Evolutionary conservation across 495 filamentous ascomycete species (phyloP).

Genomic region (Hyaloscypha variabilis): DNA sequence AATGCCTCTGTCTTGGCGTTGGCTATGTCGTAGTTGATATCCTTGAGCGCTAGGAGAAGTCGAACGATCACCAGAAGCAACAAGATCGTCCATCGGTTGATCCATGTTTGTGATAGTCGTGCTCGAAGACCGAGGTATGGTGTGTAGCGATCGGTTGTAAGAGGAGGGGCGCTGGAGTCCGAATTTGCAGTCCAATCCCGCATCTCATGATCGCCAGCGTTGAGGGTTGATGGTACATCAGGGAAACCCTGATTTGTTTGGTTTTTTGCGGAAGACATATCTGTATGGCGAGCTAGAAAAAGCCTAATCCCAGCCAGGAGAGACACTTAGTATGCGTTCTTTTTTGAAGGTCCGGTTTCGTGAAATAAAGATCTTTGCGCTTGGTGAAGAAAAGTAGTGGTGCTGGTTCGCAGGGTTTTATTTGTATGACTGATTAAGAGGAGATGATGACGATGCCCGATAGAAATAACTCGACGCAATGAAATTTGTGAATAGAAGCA

Average conservation of each 20-base stretch:
- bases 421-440: conserved; percentile 16
- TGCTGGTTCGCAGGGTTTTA: conserved; percentile 5
- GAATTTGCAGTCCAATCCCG: conserved; percentile 20
- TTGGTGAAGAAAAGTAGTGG: not conserved
- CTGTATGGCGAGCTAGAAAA: conserved; percentile 31
- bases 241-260: conserved; percentile 36
- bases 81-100: conserved; percentile 96
- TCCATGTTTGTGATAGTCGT: conserved; percentile 91
- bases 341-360: conserved; percentile 12
- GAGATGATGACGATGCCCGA: not conserved
- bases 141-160: conserved; percentile 55
- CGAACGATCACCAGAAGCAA: conserved; percentile 82
- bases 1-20: conserved; percentile 80
- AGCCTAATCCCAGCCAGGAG: conserved; percentile 39
- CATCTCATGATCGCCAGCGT: conserved; percentile 34
- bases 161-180: conserved; percentile 8
- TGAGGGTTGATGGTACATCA: conserved; percentile 35
- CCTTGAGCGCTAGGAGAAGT: conserved; percentile 70
- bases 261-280: conserved; percentile 37
- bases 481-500: conserved; percentile 32
- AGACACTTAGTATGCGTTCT: conserved; percentile 34
- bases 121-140: conserved; percentile 92
- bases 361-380: not conserved
- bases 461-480: conserved; percentile 31
- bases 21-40: conserved; percentile 70